A percentile compares a stretch with the other conserved stretches of the same genome.
Evolutionary conservation across 2,329 filamentous ascomycete genomes (phyloP).

Genomic region (Arthrinium phaeospermum): DNA sequence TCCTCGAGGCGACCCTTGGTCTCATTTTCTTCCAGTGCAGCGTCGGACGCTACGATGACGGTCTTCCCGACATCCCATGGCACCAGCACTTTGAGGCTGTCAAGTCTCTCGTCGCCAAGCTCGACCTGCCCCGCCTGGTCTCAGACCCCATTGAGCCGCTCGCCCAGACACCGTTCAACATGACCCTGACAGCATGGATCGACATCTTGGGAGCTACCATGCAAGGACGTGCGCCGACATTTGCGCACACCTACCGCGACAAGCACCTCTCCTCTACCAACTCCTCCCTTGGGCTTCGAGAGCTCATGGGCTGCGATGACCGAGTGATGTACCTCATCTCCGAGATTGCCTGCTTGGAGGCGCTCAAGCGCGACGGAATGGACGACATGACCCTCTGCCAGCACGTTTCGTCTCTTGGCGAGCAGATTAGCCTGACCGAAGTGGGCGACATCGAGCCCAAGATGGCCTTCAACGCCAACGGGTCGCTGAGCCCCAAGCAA

Average conservation of each 20-base stretch:
- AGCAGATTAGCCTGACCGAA: conserved; percentile 86
- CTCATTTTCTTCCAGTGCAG: conserved; percentile 97
- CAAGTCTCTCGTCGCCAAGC: conserved; percentile 81
- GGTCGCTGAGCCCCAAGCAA: conserved; percentile 80
- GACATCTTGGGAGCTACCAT: conserved; percentile 96
- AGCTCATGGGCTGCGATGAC: conserved; percentile 98
- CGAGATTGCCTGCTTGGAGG: conserved; percentile 94
- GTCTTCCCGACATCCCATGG: conserved; percentile 91
- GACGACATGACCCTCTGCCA: conserved; percentile 86
- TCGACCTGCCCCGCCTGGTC: conserved; percentile 76
- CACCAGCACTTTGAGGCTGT: conserved; percentile 96
- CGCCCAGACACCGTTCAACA: conserved; percentile 83
- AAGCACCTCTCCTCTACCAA: conserved; percentile 78
- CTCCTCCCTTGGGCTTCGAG: conserved; percentile 74
- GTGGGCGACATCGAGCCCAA: conserved; percentile 62
- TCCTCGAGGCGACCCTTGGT: conserved; percentile 88
- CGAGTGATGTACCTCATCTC: conserved; percentile 97
- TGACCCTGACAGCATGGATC: conserved; percentile 93
- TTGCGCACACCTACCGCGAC: conserved; percentile 93
- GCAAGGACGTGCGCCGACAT: conserved; percentile 82
- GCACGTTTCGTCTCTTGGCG: conserved; percentile 86
- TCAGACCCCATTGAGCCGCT: conserved; percentile 64
- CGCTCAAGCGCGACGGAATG: conserved; percentile 81
- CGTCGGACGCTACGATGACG: conserved; percentile 84
- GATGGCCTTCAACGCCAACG: conserved; percentile 70